These are phyloP conservation scores for Hanseniaspora valbyensis DNA, from an alignment of 805 yeast species.

Conservation along the genomic window DNA sequence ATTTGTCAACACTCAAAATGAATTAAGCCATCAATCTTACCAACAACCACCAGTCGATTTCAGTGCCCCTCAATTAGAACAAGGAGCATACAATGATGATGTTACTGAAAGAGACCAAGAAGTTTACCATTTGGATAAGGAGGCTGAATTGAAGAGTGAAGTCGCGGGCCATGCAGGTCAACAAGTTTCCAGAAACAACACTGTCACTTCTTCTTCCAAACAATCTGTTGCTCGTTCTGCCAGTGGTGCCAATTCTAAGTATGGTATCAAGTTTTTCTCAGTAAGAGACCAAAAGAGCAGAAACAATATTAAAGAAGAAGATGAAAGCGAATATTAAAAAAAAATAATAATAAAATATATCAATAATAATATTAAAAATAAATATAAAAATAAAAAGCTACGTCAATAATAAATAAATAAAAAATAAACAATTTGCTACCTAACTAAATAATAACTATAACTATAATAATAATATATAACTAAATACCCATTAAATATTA, in stretches of 20 bases:
- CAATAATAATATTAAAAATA: not conserved
- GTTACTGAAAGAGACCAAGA: not conserved
- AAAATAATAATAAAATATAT: slow-evolving; percentile 10
- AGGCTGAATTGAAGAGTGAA: slow-evolving; percentile 15
- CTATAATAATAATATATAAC: not conserved
- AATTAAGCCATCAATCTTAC: not conserved
- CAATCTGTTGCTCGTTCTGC: slow-evolving; percentile 19
- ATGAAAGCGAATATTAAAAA: slow-evolving; percentile 22
- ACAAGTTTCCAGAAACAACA: slow-evolving; percentile 16
- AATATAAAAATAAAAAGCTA: not conserved
- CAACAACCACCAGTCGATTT: not conserved
- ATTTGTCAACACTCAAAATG: not conserved
- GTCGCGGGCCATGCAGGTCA: slow-evolving; percentile 6
- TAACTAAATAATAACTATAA: not conserved
- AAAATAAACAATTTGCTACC: too few species aligned
- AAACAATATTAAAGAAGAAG: slow-evolving; percentile 34
- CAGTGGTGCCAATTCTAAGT: slow-evolving; percentile 24
- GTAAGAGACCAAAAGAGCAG: slow-evolving; percentile 41
- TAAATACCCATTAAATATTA: too few species aligned
- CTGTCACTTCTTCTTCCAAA: slow-evolving; percentile 14
- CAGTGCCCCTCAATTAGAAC: not conserved
- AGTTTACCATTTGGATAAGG: not conserved
- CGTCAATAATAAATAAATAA: not conserved
- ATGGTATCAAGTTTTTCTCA: slow-evolving; percentile 66
- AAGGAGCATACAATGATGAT: not conserved